These are phyloP conservation scores for Erigeron canadensis DNA, from an alignment of 129 eudicot species.

Conservation along the genomic window DNA sequence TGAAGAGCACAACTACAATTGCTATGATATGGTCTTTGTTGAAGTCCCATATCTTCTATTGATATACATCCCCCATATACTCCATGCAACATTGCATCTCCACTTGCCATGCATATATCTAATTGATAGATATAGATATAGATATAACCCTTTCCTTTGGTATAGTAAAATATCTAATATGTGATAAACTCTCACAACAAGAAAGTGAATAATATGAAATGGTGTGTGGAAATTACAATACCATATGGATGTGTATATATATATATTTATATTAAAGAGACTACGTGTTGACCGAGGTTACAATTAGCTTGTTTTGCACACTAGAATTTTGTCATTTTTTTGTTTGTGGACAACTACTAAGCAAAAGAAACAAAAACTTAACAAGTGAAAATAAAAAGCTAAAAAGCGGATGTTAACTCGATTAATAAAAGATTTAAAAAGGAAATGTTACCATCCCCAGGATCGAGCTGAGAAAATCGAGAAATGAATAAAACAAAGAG, in stretches of 20 bases:
- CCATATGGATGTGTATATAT: not conserved
- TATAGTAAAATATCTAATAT: no score
- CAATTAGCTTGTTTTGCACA: not conserved
- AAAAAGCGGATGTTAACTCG: not conserved
- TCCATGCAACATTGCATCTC: slow-evolving; percentile 40
- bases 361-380: slow-evolving; percentile 10
- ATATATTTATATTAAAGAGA: not conserved
- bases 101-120: slow-evolving; percentile 35
- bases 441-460: no score
- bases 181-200: not conserved
- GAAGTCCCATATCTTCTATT: slow-evolving; percentile 30
- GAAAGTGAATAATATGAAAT: slow-evolving; percentile 22
- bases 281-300: slow-evolving; percentile 21
- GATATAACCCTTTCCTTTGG: no score
- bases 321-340: slow-evolving; percentile 12
- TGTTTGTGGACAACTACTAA: slow-evolving; percentile 13
- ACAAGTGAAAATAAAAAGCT: slow-evolving; percentile 8
- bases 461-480: no score
- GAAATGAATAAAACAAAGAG: no score
- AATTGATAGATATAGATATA: not conserved
- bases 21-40: slow-evolving; percentile 56
- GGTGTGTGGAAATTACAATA: slow-evolving; percentile 31
- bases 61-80: slow-evolving; percentile 45
- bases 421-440: not conserved
- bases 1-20: slow-evolving; percentile 70